Percentiles rank a stretch among this genome's conserved stretches.
These are phyloP conservation scores for Nicotiana obtusifolia DNA, from an alignment of 257 asterid species.

Conservation along the genomic window DNA sequence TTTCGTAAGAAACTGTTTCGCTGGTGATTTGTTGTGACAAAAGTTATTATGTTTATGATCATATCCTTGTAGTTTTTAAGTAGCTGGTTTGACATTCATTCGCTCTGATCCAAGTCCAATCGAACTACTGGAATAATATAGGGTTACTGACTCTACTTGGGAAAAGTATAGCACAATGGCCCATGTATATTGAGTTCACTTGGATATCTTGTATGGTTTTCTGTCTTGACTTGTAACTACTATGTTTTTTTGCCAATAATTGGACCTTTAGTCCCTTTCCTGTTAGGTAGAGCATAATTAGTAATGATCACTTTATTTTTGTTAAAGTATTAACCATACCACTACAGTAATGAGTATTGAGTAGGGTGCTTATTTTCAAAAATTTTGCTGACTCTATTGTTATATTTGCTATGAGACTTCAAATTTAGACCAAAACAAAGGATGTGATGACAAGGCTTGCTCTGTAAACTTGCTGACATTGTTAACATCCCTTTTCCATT, in stretches of 20 bases:
- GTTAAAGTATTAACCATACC: background rate
- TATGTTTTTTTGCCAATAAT: background rate
- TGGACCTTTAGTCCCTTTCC: background rate
- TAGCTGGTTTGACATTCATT: background rate
- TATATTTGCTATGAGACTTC: background rate
- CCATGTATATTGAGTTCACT: background rate
- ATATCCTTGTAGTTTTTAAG: background rate
- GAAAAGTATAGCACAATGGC: background rate
- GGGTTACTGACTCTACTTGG: background rate
- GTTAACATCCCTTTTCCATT: background rate
- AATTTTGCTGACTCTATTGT: background rate
- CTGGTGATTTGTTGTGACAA: background rate
- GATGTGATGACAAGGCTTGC: background rate
- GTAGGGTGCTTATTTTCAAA: background rate
- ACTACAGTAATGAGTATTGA: background rate
- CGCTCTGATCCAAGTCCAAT: background rate
- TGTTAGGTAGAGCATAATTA: background rate
- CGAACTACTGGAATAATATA: background rate
- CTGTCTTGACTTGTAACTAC: background rate
- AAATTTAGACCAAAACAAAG: background rate
- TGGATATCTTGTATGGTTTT: background rate
- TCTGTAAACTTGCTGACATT: background rate
- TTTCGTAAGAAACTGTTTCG: background rate
- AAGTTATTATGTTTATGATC: background rate
- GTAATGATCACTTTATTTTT: background rate